phyloP scores from a whole-genome alignment of 768 basidiomycete genomes.

The Suillus sp. region DNA sequence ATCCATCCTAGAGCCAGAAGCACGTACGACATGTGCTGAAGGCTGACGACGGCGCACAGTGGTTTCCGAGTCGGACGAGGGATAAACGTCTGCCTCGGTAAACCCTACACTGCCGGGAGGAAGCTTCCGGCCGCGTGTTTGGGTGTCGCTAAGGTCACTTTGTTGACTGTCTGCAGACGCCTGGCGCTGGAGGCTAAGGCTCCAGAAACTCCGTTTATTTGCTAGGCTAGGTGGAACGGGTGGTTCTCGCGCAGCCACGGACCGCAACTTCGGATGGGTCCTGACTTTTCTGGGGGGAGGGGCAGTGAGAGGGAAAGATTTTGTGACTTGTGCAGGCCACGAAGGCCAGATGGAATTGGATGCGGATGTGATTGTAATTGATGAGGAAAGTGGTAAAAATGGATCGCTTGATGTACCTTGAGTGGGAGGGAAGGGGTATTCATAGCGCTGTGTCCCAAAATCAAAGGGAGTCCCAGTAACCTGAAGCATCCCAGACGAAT shows the following conservation, averaged over 20 bases:
- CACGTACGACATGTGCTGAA: neutral
- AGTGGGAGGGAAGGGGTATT: conserved; percentile 34
- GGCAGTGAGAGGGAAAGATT: conserved; percentile 32
- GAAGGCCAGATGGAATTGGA: conserved; percentile 27
- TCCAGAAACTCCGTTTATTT: conserved; percentile 30
- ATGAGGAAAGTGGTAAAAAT: conserved; percentile 27
- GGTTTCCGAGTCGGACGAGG: neutral
- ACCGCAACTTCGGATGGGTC: conserved; percentile 34
- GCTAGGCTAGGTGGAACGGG: conserved; percentile 35
- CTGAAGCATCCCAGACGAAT: conserved; percentile 17
- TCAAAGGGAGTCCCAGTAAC: conserved; percentile 38
- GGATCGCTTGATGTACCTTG: conserved; percentile 33
- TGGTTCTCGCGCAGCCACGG: conserved; percentile 30
- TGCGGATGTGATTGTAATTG: conserved; percentile 20
- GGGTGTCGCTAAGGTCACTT: conserved; percentile 28
- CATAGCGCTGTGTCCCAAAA: conserved; percentile 35
- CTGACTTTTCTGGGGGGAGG: conserved; percentile 32
- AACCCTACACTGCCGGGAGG: conserved; percentile 14
- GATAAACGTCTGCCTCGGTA: neutral
- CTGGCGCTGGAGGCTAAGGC: conserved; percentile 24
- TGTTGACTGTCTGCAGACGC: conserved; percentile 33
- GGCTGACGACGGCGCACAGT: conserved; percentile 4
- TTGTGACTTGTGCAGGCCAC: conserved; percentile 32
- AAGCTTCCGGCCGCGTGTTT: conserved; percentile 15
- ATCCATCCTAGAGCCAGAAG: neutral